A percentile compares a stretch with the other conserved stretches of the same genome.
Evolutionary conservation across 345 rosid species (phyloP).

Genomic region (Clarkia xantiana): DNA sequence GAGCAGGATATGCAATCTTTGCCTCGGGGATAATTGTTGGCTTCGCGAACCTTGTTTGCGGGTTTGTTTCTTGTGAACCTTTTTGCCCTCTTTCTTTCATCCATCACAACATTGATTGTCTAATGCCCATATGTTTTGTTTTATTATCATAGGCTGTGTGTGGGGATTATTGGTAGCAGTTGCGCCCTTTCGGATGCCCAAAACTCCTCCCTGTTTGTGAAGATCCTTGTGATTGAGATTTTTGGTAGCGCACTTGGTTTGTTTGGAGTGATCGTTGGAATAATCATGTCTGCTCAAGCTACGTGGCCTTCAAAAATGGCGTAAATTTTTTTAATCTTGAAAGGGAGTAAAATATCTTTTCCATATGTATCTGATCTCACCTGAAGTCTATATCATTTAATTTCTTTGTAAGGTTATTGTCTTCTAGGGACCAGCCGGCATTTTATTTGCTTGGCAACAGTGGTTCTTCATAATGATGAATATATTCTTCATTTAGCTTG

Average conservation of each 20-base stretch:
- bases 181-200: conserved; percentile 97
- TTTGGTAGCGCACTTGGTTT: conserved; percentile 97
- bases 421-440: too few species aligned
- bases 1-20: conserved; percentile 98
- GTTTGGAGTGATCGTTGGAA: conserved; percentile 98
- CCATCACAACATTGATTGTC: neutral
- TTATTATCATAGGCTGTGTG: conserved; percentile 55
- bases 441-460: too few species aligned
- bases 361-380: neutral
- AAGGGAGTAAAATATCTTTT: neutral
- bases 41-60: conserved; percentile 96
- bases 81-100: neutral
- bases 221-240: conserved; percentile 96
- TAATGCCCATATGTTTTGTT: neutral
- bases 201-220: conserved; percentile 88
- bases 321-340: conserved; percentile 8
- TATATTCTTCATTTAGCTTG: too few species aligned
- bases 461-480: neutral
- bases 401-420: conserved; percentile 7
- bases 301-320: conserved; percentile 68
- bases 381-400: conserved; percentile 7
- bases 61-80: conserved; percentile 31
- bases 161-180: conserved; percentile 97
- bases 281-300: conserved; percentile 99
- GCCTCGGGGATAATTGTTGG: conserved; percentile 99